phyloP scores from a whole-genome alignment of 1,284 basidiomycete species.

The Heterobasidion parviporum region DNA sequence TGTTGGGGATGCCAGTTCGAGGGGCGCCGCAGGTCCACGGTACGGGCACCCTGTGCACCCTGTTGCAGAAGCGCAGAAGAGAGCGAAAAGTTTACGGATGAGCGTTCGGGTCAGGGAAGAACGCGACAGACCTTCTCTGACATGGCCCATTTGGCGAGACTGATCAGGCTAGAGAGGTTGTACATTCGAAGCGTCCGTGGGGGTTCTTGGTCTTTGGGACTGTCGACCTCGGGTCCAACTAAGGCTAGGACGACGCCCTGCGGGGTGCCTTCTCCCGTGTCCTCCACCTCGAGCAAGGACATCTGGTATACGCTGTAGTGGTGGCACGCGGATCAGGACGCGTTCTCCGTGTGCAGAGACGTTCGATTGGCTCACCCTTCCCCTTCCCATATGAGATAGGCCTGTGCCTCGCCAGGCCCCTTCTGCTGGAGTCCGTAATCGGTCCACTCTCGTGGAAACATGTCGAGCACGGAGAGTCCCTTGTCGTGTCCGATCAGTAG shows the following conservation, averaged over 20 bases:
- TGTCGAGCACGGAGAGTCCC: constrained; percentile 69
- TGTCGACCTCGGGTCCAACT: constrained; percentile 51
- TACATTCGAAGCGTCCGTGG: constrained; percentile 66
- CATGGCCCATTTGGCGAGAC: constrained; percentile 64
- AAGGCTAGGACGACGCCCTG: constrained; percentile 70
- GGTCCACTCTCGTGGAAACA: constrained; percentile 62
- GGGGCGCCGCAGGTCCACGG: constrained; percentile 49
- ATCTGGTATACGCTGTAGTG: constrained; percentile 60
- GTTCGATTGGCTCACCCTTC: constrained; percentile 48
- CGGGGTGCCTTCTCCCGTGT: constrained; percentile 46
- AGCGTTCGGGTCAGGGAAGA: background rate
- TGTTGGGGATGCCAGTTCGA: constrained; percentile 44
- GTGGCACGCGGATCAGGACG: background rate
- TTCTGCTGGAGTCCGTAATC: constrained; percentile 40
- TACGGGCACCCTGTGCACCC: constrained; percentile 40
- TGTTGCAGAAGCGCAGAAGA: constrained; percentile 8
- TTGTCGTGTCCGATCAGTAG: constrained; percentile 69
- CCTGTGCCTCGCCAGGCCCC: constrained; percentile 62
- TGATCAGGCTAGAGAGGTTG: constrained; percentile 63
- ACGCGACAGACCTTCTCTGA: constrained; percentile 47
- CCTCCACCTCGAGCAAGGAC: constrained; percentile 62
- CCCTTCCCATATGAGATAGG: constrained; percentile 61
- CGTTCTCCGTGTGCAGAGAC: background rate
- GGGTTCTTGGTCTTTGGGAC: constrained; percentile 41
- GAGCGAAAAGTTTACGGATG: background rate